These are phyloP conservation scores for Senna siamea DNA, from an alignment of 306 rosid genomes.

Conservation along the genomic window DNA sequence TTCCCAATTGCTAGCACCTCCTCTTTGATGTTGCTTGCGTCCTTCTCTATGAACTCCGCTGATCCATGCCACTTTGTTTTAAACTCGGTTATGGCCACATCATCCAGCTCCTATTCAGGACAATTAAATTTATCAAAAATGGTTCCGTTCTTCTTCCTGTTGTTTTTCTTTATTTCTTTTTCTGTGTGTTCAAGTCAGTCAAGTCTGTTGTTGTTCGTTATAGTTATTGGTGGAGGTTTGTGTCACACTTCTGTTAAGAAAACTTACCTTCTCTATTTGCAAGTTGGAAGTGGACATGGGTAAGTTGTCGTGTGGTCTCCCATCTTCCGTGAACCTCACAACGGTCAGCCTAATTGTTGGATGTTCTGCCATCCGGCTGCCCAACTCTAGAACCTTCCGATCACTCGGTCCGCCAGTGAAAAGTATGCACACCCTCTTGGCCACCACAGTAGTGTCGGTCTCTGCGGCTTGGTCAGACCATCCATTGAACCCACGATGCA, in stretches of 20 bases:
- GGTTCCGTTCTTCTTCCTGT: not conserved
- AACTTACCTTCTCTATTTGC: slow-evolving; percentile 26
- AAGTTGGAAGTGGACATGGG: not conserved
- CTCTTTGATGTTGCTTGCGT: slow-evolving; percentile 31
- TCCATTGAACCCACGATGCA: slow-evolving; percentile 23
- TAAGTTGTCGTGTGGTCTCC: not conserved
- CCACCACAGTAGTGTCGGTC: not conserved
- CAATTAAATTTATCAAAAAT: slow-evolving; percentile 6
- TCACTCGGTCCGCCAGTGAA: slow-evolving; percentile 49
- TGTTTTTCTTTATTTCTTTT: no score
- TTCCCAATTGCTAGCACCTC: slow-evolving; percentile 39
- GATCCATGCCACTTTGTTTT: slow-evolving; percentile 31
- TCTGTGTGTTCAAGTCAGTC: not conserved
- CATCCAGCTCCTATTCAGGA: slow-evolving; percentile 44
- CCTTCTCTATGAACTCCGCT: slow-evolving; percentile 41
- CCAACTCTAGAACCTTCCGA: slow-evolving; percentile 50
- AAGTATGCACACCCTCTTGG: slow-evolving; percentile 43
- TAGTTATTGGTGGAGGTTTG: no score
- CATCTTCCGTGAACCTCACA: slow-evolving; percentile 35
- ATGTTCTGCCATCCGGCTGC: slow-evolving; percentile 47
- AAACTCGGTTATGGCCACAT: slow-evolving; percentile 29
- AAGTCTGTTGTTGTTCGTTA: no score
- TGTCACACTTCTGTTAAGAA: not conserved
- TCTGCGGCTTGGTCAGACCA: not conserved
- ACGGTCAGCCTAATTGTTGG: slow-evolving; percentile 33